Percentiles rank a stretch among this genome's conserved stretches.
These are phyloP conservation scores for Aspergillus avenaceus DNA, from an alignment of 495 filamentous ascomycete genomes.

Conservation along the genomic window DNA sequence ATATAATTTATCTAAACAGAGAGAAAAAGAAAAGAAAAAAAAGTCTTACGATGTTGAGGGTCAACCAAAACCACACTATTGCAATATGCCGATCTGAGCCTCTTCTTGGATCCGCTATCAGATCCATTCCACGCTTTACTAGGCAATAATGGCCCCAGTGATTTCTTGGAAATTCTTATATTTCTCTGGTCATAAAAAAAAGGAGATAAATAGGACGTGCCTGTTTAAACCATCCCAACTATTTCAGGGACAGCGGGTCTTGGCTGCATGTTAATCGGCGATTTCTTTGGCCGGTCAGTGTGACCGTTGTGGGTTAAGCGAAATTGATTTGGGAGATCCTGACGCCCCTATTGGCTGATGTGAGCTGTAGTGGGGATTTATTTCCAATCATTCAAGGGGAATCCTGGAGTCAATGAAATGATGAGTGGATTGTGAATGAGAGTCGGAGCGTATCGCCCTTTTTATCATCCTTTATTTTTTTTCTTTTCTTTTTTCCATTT, in stretches of 20 bases:
- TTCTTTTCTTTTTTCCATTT: not conserved
- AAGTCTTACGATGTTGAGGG: constrained; percentile 3
- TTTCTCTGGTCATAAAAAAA: not conserved
- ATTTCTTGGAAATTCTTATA: not conserved
- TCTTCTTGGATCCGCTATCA: not conserved
- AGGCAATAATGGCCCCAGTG: not conserved
- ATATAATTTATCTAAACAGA: not conserved
- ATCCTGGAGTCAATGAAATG: constrained; percentile 4
- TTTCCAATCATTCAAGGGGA: constrained; percentile 13
- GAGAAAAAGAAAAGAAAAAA: not conserved
- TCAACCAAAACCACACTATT: not conserved
- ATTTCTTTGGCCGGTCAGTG: constrained; percentile 19
- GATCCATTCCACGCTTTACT: not conserved
- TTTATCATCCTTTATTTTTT: not conserved
- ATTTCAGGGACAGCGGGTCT: constrained; percentile 16
- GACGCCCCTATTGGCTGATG: constrained; percentile 25
- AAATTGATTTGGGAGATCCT: constrained; percentile 33
- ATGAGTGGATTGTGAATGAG: constrained; percentile 1
- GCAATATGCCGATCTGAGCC: not conserved
- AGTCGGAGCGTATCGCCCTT: constrained; percentile 5
- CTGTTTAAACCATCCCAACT: not conserved
- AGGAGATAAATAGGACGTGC: not conserved
- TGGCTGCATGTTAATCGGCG: constrained; percentile 14
- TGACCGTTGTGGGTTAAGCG: constrained; percentile 28
- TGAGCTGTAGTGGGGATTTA: constrained; percentile 14